phyloP scores from a whole-genome alignment of 225 moss, liverwort and hornwort species.

The Antitrichia curtipendula region DNA sequence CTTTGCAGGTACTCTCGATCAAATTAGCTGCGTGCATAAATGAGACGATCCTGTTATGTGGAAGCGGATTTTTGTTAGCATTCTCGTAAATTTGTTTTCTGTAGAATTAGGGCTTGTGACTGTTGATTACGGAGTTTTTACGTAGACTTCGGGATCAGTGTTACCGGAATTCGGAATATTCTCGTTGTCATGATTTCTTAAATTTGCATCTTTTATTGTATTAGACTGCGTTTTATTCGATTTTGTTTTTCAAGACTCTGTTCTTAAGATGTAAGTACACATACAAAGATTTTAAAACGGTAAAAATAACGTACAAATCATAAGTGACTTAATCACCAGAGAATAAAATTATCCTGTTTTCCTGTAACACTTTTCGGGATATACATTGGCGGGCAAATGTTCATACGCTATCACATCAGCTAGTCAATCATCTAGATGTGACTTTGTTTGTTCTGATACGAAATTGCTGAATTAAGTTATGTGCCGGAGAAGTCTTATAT shows the following conservation, averaged over 20 bases:
- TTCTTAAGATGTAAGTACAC: not conserved
- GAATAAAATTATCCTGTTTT: not conserved
- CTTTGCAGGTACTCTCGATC: not conserved
- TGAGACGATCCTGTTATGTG: not conserved
- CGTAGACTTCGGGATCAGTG: not conserved
- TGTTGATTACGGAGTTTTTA: not conserved
- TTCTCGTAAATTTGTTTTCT: not conserved
- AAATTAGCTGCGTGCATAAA: not conserved
- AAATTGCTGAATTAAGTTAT: not conserved
- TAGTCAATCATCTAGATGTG: not conserved
- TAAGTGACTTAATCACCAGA: not conserved
- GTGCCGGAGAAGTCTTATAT: not conserved
- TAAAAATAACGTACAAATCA: not conserved
- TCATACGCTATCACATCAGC: not conserved
- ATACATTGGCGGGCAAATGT: not conserved
- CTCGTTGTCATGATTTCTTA: not conserved
- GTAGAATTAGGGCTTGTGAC: not conserved
- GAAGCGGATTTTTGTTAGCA: not conserved
- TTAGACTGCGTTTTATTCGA: not conserved
- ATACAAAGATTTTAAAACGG: not conserved
- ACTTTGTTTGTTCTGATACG: not conserved
- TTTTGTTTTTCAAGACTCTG: not conserved
- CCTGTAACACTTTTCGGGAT: not conserved
- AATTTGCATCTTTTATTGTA: not conserved
- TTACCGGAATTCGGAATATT: not conserved